Base-by-base conservation (phyloP, 495 filamentous ascomycete genomes). In the Chaetomidium leptoderma region DNA sequence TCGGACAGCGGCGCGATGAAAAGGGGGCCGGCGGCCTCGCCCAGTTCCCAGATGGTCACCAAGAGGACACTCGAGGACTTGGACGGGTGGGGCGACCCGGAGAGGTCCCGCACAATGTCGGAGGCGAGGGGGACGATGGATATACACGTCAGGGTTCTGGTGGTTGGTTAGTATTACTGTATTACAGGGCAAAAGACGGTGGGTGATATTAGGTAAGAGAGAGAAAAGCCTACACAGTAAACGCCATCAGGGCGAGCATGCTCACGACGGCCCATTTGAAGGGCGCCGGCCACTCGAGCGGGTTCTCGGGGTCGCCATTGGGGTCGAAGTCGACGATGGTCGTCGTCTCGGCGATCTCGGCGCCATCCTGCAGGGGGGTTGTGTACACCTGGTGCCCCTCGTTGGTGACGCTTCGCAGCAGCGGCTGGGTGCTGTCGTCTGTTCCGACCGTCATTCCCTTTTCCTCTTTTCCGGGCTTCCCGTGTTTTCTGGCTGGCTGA, bases 1-100 rank as follows among this genome's bases (percentile, higher is more conserved):
- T 85, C 82, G 6, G 76, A 81, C 1, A 85, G 67, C 0, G 82
- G 82, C 3, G 81, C 83, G 65, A 84, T 83, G 14, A 84, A 66
- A 1, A 86, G 60, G 0, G 83, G 83, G 2, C 82, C 82, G 4
- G 76, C 76, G 26, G 80, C 82, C 56, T 80, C 77, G 53, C 78
- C 78, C 3, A 80, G 71, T 52, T 80, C 78, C 78, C 78, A 81
- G 66, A 85, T 81, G 11, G 81, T 83, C 19, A 85, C 81, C 37
- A 85, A 74, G 19, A 83, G 67, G 33, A 81, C 74, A 60, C 70
- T 74, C 36, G 77, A 70, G 0, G 76, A 75, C 44, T 74, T 76
- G 62, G 67, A 65, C 6, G 72, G 63, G 50, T 62, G 62, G 57
- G 62, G 65, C 17, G 66, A 63, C 2, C 54, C 44, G 48, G 74